Base-by-base conservation (phyloP, 441 rosid genomes). In the Melastoma candidum region DNA sequence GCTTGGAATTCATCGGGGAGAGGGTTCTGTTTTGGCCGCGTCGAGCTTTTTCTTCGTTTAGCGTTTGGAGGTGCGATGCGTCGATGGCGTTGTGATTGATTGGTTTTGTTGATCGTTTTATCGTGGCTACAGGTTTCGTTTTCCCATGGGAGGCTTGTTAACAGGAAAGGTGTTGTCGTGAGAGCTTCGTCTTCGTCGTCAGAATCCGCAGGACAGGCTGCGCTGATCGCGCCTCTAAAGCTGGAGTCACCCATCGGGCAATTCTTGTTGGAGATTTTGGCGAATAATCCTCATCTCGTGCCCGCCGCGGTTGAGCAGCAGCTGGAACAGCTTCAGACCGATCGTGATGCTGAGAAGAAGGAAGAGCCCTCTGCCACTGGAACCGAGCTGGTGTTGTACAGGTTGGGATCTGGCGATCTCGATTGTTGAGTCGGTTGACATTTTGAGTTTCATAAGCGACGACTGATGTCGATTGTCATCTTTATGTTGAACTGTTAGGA, bases 261-360 rank as follows among this genome's bases (percentile, higher is more conserved):
- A 74, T 81, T 92, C 56, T 69, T 92, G 65, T 74, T 85, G 13
- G 89, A 88, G 77, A 88, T 92, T 36, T 66, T 92, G 68, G 46
- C 71, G 36, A 87, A 77, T 58, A 95, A 92, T 62, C 97, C 98
- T 3, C 94, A 92, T 70, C 97, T 88, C 47, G 76, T 87, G 57
- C 90, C 89, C 48, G 98, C 89, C 29, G 98, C 98, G 2, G 96
- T 85, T 47, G 98, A 87, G 64, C 90, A 92, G 68, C 94, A 85
- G 76, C 95, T 92, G 44, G 87, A 87, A 26, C 98, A 85, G 75
- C 96, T 92, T 43, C 94, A 77, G 64, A 83, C 78, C 1, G 96
- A 83, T 49, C 90, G 84, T 2, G 94, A 85, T 55, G 65, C 89
- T 6, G 84, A 80, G 55, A 71, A 75, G 13, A 73, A 68, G 53